Base-by-base conservation (phyloP, 2,329 filamentous ascomycete genomes). In the Pseudopithomyces chartarum region DNA sequence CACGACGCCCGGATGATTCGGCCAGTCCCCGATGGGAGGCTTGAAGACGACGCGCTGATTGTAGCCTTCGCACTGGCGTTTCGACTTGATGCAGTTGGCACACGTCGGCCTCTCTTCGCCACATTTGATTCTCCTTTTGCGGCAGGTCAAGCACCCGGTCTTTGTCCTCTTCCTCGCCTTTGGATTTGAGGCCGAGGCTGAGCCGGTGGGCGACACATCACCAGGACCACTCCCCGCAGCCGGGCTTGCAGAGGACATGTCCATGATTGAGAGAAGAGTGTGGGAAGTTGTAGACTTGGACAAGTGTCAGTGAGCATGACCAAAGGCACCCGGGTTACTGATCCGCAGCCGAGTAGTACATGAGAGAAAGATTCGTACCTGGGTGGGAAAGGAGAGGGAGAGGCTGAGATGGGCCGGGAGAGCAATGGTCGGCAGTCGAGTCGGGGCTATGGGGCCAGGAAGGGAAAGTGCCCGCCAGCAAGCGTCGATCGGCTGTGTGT, bases 51-150 rank as follows among this genome's bases (percentile, higher is more conserved):
- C 87, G 45, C 89, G 85, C 73, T 91, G 89, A 64, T 87, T 92
- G 74, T 95, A 95, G 52, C 91, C 91, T 74, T 95, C 90, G 73
- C 91, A 96, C 63, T 87, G 82, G 13, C 91, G 85, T 76, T 93
- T 94, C 17, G 90, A 94, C 71, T 94, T 95, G 78, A 90, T 87
- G 77, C 91, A 96, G 70, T 96, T 96, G 69, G 84, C 87, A 77
- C 91, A 95, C 26, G 84, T 89, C 23, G 91, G 91, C 48, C 89
- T 85, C 68, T 92, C 91, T 75, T 98, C 95, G 60, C 95, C 95
- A 76, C 95, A 99, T 78, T 98, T 99, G 77, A 99, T 98, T 60
- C 95, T 90, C 52, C 95, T 89, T 78, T 91, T 94, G 61, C 95
- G 90, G 78, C 95, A 99, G 56, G 95, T 97, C 58, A 97, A 78